phyloP scores from a whole-genome alignment of 2,329 filamentous ascomycete species.

The Aspergillus pseudotamarii region DNA sequence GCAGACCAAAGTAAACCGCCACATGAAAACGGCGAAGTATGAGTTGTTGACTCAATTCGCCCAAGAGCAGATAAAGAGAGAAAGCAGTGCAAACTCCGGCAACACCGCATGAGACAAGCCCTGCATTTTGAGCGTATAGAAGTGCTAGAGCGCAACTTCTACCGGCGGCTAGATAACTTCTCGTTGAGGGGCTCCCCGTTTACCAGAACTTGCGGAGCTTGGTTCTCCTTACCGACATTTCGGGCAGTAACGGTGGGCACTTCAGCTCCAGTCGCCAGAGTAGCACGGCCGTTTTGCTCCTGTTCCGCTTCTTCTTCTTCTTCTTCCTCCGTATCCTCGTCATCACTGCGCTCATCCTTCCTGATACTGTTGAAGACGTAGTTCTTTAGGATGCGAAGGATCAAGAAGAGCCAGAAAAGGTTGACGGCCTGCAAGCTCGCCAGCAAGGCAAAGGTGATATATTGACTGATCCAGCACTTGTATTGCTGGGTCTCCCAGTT shows the following conservation, averaged over 20 bases:
- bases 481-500: slow-evolving; percentile 55
- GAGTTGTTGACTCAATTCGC: neutral
- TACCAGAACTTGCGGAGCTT: slow-evolving; percentile 39
- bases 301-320: slow-evolving; percentile 22
- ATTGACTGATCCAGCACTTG: slow-evolving; percentile 53
- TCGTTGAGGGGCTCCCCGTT: slow-evolving; percentile 42
- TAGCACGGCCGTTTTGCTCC: slow-evolving; percentile 25
- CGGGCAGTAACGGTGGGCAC: slow-evolving; percentile 24
- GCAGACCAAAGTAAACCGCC: neutral
- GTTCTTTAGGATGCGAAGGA: slow-evolving; percentile 47
- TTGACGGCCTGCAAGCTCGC: slow-evolving; percentile 50
- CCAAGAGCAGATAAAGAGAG: neutral
- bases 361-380: slow-evolving; percentile 43
- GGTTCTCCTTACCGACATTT: slow-evolving; percentile 32
- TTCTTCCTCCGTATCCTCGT: slow-evolving; percentile 48
- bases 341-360: slow-evolving; percentile 49
- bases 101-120: neutral
- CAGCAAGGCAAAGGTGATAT: slow-evolving; percentile 49
- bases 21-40: slow-evolving; percentile 4
- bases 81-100: neutral
- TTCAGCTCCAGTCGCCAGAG: slow-evolving; percentile 31
- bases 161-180: slow-evolving; percentile 3
- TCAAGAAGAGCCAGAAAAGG: slow-evolving; percentile 51
- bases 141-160: neutral
- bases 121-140: neutral